These are phyloP conservation scores for Hanseniaspora nectarophila DNA, from an alignment of 805 yeast genomes.

Conservation along the genomic window DNA sequence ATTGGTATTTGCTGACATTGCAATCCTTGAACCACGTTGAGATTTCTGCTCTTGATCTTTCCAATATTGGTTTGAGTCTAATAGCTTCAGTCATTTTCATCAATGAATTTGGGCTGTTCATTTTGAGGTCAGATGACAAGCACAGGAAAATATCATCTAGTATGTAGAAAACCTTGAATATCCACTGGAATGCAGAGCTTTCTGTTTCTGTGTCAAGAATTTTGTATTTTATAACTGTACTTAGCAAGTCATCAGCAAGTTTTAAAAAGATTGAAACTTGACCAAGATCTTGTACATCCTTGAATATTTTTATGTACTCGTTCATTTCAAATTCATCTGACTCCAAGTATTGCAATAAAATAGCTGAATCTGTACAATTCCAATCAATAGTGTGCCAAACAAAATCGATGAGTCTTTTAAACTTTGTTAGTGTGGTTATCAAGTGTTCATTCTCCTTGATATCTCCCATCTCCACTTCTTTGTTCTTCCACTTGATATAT, in stretches of 20 bases:
- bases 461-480: slow-evolving; percentile 26
- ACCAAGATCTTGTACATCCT: slow-evolving; percentile 34
- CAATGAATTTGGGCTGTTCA: slow-evolving; percentile 17
- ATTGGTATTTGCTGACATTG: slow-evolving; percentile 33
- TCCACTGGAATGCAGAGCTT: slow-evolving; percentile 26
- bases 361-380: slow-evolving; percentile 24
- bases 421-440: slow-evolving; percentile 33
- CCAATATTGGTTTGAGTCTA: slow-evolving; percentile 42
- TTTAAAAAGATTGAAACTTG: slow-evolving; percentile 51
- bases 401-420: slow-evolving; percentile 40
- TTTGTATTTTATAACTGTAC: slow-evolving; percentile 40
- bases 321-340: slow-evolving; percentile 9
- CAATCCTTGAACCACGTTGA: slow-evolving; percentile 28
- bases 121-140: slow-evolving; percentile 3
- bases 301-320: neutral
- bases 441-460: slow-evolving; percentile 20
- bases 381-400: slow-evolving; percentile 50
- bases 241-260: slow-evolving; percentile 56
- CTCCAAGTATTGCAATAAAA: slow-evolving; percentile 12
- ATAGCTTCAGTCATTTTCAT: slow-evolving; percentile 41
- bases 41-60: slow-evolving; percentile 38
- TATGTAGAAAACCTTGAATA: slow-evolving; percentile 31
- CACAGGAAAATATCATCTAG: slow-evolving; percentile 32
- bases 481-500: slow-evolving; percentile 30
- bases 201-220: slow-evolving; percentile 21